Evolutionary conservation across 2,329 filamentous ascomycete species (phyloP), one percentile per base, ranked within the genome.

Genomic region (Neocucurbitaria cava): DNA sequence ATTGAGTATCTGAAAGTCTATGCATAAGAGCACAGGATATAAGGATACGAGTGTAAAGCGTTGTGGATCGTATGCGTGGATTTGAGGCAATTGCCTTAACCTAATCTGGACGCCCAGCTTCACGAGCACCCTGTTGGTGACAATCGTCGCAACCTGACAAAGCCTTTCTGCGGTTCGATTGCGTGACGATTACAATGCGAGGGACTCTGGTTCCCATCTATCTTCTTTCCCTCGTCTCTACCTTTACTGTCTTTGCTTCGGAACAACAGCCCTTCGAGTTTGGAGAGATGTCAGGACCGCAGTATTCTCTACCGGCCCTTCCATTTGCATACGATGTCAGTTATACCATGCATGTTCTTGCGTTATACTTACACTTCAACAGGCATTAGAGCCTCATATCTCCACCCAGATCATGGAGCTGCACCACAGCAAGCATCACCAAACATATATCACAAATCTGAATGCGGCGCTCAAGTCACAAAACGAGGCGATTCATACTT

Each of bases 331-430:
- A 90, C 72, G 77, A 90, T 83, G 88, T 90, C 76, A 75, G 85
- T 78, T 10, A n/a, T 1, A 1, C 38, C 38, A 8, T 40, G 4
- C 3, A 24, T 13, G 21, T 11, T 17, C 15, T 18, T 5, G 24
- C 15, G 1, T 35, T 18, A 39, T 50, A 36, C 59, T 69, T 31
- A 70, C 26, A 7, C n/a, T 40, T 17, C 18, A 26, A 7, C 59
- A 89, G 86, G 88, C 88, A 30, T 80, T 91, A 45, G 88, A 90
- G 74, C 88, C 88, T 9, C 84, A 87, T 77, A 92, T 93, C 79
- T 90, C 88, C 30, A 81, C 80, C 64, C 85, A 91, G 74, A 93
- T 92, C 75, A 93, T 93, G 90, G 86, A 89, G 76, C 84, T 93
- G 46, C 90, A 93, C 75, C 89, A 93, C 78, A 79, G 80, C 75